These are phyloP conservation scores for Fusarium sp. DNA, from an alignment of 2,329 filamentous ascomycete genomes.

Conservation along the genomic window DNA sequence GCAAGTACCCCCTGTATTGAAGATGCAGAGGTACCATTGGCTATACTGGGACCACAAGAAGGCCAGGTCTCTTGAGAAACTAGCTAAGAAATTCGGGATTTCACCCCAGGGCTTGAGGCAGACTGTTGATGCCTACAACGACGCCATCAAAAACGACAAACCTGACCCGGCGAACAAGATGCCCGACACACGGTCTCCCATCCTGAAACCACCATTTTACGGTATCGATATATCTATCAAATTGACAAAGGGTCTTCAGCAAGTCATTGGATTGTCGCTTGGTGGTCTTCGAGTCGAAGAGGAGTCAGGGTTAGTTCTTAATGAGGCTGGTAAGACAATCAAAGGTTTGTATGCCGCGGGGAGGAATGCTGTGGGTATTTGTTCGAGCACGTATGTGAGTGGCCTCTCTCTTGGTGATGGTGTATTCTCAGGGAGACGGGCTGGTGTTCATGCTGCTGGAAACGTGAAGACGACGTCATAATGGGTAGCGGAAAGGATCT, in stretches of 20 bases:
- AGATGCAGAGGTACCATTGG: background rate
- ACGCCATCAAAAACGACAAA: background rate
- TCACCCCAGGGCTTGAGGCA: background rate
- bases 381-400: background rate
- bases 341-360: background rate
- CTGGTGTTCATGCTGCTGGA: background rate
- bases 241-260: background rate
- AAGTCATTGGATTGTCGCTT: background rate
- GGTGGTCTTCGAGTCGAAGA: background rate
- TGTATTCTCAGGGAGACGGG: background rate
- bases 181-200: background rate
- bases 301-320: background rate
- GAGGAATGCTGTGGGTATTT: background rate
- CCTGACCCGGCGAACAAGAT: background rate
- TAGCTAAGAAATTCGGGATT: background rate
- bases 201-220: background rate
- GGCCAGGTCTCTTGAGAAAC: background rate
- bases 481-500: too few species aligned
- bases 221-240: background rate
- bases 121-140: background rate
- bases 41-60: background rate
- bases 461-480: background rate
- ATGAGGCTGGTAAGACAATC: background rate
- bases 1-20: background rate
- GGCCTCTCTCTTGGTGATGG: background rate